Conservation (phyloP, 2,329 filamentous ascomycete genomes). For the Aspergillus melleus region DNA sequence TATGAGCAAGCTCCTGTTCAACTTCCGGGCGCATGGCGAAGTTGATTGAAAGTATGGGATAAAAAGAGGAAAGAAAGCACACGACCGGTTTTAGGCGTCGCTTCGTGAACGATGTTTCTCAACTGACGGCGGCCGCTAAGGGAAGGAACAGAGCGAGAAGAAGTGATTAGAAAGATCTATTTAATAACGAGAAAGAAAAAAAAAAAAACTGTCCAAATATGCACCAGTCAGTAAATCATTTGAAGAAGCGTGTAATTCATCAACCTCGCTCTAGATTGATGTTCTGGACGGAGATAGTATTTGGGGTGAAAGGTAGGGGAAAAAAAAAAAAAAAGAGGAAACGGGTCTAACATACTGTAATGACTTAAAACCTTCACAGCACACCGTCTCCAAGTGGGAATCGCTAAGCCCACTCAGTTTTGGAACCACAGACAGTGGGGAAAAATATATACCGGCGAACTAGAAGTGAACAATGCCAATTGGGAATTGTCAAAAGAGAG, state of each 20-base stretch:
- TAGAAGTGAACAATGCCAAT: conserved; percentile 3
- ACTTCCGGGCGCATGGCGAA: conserved; percentile 90
- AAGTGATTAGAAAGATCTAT: conserved; percentile 1
- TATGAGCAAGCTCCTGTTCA: conserved; percentile 98
- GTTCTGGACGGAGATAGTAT: not conserved
- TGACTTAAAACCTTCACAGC: not conserved
- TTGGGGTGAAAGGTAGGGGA: not conserved
- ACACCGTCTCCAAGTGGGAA: conserved; percentile 5
- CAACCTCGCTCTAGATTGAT: not conserved
- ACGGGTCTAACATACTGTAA: not conserved
- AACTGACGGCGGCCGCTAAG: not conserved
- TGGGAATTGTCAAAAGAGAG: not conserved
- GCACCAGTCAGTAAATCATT: not conserved
- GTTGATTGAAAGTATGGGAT: conserved; percentile 9
- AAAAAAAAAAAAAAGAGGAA: conserved; percentile 14
- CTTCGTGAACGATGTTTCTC: not conserved
- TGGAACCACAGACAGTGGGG: conserved; percentile 17
- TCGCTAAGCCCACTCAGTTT: conserved; percentile 15
- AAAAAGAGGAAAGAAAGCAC: not conserved
- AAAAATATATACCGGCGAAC: conserved; percentile 16
- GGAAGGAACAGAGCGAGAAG: conserved; percentile 17
- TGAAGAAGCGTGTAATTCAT: not conserved
- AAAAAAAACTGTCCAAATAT: not conserved
- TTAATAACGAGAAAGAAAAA: not conserved
- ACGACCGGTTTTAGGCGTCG: not conserved